A percentile compares a stretch with the other conserved stretches of the same genome.
These are phyloP conservation scores for Auricularia sp. DNA, from an alignment of 768 basidiomycete species.

Conservation along the genomic window DNA sequence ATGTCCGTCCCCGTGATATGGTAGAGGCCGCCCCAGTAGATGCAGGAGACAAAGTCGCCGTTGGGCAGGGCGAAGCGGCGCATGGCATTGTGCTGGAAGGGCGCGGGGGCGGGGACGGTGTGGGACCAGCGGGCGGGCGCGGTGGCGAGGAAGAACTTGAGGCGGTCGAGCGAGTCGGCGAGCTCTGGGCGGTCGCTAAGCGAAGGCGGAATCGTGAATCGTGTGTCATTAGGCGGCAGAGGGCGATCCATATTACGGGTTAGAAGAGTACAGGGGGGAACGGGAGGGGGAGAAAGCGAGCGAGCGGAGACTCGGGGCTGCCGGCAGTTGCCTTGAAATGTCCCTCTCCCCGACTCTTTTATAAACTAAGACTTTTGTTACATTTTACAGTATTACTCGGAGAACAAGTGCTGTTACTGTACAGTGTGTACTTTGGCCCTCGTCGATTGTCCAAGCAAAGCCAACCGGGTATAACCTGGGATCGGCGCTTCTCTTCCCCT, in stretches of 20 bases:
- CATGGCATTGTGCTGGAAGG: conserved; percentile 59
- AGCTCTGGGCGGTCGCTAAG: not conserved
- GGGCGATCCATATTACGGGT: not conserved
- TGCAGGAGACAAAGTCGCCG: conserved; percentile 58
- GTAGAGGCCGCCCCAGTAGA: conserved; percentile 84
- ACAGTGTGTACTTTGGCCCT: too few species aligned
- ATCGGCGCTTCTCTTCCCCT: too few species aligned
- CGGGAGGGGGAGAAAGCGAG: not conserved
- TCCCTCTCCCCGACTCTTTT: too few species aligned
- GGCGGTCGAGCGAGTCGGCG: conserved; percentile 59
- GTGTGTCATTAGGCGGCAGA: not conserved
- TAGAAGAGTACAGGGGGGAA: not conserved
- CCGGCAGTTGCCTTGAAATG: not conserved
- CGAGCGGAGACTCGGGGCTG: not conserved
- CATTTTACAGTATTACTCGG: too few species aligned
- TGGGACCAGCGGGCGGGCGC: conserved; percentile 67
- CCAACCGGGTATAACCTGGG: too few species aligned
- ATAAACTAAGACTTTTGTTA: too few species aligned
- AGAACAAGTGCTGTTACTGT: too few species aligned
- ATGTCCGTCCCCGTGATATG: conserved; percentile 97
- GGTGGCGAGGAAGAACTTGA: conserved; percentile 84
- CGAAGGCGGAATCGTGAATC: not conserved
- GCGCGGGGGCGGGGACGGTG: conserved; percentile 19
- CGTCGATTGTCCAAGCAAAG: too few species aligned
- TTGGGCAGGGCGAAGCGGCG: conserved; percentile 82